A percentile compares a stretch with the other conserved stretches of the same genome.
phyloP scores from a whole-genome alignment of 495 filamentous ascomycete genomes.

The Podospora comata region DNA sequence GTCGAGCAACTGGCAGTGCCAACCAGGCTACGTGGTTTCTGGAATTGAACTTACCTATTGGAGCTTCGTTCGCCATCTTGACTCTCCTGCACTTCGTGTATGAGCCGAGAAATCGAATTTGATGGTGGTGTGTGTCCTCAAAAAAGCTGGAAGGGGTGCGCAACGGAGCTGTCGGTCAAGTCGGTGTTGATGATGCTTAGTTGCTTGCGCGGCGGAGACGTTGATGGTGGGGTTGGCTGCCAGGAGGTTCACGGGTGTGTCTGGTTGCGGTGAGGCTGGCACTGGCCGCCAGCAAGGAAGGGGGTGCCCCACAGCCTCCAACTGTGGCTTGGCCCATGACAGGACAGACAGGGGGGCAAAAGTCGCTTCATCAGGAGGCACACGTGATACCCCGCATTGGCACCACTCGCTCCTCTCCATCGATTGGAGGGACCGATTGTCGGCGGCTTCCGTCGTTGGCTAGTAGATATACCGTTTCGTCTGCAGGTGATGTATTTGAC shows the following conservation, averaged over 20 bases:
- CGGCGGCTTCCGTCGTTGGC: conserved; percentile 4
- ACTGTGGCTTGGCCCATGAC: conserved; percentile 21
- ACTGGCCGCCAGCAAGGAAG: background rate
- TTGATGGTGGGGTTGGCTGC: conserved; percentile 9
- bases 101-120: background rate
- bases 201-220: conserved; percentile 9
- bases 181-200: conserved; percentile 7
- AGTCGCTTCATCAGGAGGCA: background rate
- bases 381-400: conserved; percentile 41
- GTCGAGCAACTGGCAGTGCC: background rate
- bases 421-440: conserved; percentile 1
- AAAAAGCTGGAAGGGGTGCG: background rate
- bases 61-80: conserved; percentile 28
- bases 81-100: background rate
- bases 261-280: conserved; percentile 4
- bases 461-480: background rate
- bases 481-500: too few species aligned
- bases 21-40: background rate
- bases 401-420: conserved; percentile 8
- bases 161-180: conserved; percentile 7
- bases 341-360: background rate
- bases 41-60: conserved; percentile 27
- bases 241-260: background rate
- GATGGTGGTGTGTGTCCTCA: background rate
- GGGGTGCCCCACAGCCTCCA: conserved; percentile 11